Evolutionary conservation across 83 land plant species (phyloP).

Genomic region (Picea abies): DNA sequence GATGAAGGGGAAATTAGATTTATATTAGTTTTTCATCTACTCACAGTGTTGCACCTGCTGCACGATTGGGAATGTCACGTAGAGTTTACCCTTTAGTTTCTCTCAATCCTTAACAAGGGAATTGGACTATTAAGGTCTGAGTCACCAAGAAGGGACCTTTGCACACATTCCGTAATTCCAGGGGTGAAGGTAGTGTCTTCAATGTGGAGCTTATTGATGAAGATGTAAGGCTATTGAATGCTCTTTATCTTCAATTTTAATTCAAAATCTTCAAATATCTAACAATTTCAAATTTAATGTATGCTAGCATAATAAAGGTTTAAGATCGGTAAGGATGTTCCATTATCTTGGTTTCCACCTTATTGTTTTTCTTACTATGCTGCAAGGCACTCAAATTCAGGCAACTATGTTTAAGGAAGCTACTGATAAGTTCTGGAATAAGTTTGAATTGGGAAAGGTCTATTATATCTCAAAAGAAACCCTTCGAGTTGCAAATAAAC

Average conservation of each 20-base stretch:
- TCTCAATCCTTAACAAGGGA: conserved; percentile 93
- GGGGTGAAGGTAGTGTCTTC: conserved; percentile 94
- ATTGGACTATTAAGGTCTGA: conserved; percentile 96
- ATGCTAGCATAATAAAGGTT: not conserved
- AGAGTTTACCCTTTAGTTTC: conserved; percentile 90
- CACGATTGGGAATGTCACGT: conserved; percentile 81
- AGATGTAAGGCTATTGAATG: conserved; percentile 61
- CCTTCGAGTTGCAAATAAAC: conserved; percentile 87
- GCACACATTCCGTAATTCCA: conserved; percentile 76
- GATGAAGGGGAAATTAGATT: no score
- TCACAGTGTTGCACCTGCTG: conserved; percentile 73
- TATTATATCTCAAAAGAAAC: conserved; percentile 90
- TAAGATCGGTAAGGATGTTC: conserved; percentile 1
- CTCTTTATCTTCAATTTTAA: not conserved
- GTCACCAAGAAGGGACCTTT: conserved; percentile 92
- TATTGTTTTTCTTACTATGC: not conserved
- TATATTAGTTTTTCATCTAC: no score
- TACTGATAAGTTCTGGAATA: conserved; percentile 79
- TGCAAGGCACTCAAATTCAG: conserved; percentile 96
- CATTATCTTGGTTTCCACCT: not conserved
- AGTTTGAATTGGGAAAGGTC: conserved; percentile 89
- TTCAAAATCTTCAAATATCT: not conserved
- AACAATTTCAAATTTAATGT: not conserved
- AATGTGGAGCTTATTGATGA: conserved; percentile 97
- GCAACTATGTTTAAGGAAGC: conserved; percentile 99